Conservation (phyloP, 225 moss, liverwort and hornwort species). For the Bryoerythrophyllum caledonicum region DNA sequence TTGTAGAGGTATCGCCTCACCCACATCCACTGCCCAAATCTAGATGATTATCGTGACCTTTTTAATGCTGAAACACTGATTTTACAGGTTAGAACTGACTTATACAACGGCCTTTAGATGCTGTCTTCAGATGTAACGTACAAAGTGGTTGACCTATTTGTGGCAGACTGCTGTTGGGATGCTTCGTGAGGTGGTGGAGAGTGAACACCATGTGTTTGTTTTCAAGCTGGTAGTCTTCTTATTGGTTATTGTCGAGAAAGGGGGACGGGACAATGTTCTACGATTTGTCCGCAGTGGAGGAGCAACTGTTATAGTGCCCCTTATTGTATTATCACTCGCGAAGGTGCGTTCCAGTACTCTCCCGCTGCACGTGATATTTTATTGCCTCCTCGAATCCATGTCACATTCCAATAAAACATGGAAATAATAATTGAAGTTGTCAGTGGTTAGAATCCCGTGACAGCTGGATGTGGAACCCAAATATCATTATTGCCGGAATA, state of each 20-base stretch:
- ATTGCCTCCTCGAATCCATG: neutral
- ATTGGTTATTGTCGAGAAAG: conserved; percentile 78
- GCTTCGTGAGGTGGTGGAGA: conserved; percentile 95
- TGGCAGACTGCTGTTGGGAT: conserved; percentile 98
- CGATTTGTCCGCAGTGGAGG: conserved; percentile 97
- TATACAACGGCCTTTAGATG: neutral
- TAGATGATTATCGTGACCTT: conserved; percentile 15
- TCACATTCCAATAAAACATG: neutral
- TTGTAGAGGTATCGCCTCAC: conserved; percentile 73
- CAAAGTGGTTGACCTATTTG: conserved; percentile 9
- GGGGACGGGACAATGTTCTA: conserved; percentile 90
- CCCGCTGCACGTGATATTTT: conserved; percentile 5
- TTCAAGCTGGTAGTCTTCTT: conserved; percentile 98
- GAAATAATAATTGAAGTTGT: neutral
- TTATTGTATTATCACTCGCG: conserved; percentile 85
- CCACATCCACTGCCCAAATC: neutral
- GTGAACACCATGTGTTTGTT: conserved; percentile 93
- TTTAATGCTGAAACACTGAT: neutral
- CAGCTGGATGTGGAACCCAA: conserved; percentile 1
- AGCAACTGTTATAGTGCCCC: conserved; percentile 85
- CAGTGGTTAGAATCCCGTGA: neutral
- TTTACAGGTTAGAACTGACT: neutral
- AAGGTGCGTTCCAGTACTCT: conserved; percentile 53
- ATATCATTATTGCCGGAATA: neutral
- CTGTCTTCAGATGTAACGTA: neutral